Percentiles rank a stretch among this genome's conserved stretches.
Evolutionary conservation across 1,139 yeast species (phyloP).

Genomic region (Kazachstania sp.): DNA sequence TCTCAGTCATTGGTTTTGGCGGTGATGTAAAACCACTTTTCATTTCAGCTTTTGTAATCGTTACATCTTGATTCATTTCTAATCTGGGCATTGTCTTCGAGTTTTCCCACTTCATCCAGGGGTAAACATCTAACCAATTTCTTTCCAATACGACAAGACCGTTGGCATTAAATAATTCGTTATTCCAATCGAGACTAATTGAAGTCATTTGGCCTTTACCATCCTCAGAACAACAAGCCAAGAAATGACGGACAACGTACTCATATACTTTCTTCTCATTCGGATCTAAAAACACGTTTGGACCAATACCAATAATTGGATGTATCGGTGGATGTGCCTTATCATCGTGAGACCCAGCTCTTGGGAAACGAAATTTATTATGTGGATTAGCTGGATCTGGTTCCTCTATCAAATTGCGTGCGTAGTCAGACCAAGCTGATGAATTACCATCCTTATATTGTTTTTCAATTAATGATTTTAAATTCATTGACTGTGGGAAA

Average conservation of each 20-base stretch:
- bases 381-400: conserved; percentile 16
- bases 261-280: conserved; percentile 73
- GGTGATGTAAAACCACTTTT: conserved; percentile 71
- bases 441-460: conserved; percentile 39
- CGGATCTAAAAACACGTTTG: conserved; percentile 27
- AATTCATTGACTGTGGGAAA: conserved; percentile 70
- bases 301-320: conserved; percentile 50
- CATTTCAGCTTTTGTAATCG: conserved; percentile 47
- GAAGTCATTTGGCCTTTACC: conserved; percentile 70
- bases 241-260: conserved; percentile 73
- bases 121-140: conserved; percentile 74
- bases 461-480: conserved; percentile 47
- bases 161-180: conserved; percentile 57
- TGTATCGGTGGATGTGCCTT: conserved; percentile 99
- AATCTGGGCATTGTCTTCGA: conserved; percentile 60
- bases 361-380: conserved; percentile 47
- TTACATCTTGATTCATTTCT: conserved; percentile 46
- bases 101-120: conserved; percentile 73
- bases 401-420: conserved; percentile 27
- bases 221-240: conserved; percentile 89
- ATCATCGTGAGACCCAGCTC: conserved; percentile 79
- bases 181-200: conserved; percentile 65
- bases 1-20: conserved; percentile 79
- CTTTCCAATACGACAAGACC: conserved; percentile 66
- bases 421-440: conserved; percentile 43